Conservation (phyloP, 2,329 filamentous ascomycete genomes). For the Penicillium sp. region DNA sequence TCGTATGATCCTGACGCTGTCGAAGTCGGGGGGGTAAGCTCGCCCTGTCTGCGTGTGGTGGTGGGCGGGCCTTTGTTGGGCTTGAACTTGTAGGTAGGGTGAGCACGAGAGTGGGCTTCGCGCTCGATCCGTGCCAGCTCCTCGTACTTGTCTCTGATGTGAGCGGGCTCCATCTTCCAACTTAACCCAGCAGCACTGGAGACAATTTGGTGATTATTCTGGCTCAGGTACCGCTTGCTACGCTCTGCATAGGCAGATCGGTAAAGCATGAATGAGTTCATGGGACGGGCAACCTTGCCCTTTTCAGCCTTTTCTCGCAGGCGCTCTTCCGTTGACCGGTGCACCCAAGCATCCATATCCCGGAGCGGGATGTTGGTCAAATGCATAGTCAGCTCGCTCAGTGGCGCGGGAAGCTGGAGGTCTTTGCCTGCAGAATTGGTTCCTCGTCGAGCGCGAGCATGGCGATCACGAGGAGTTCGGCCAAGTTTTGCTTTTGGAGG, state of each 20-base stretch:
- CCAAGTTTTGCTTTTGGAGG: not conserved
- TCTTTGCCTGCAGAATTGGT: slow-evolving; percentile 11
- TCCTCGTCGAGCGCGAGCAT: slow-evolving; percentile 11
- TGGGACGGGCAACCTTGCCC: slow-evolving; percentile 81
- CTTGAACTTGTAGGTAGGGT: slow-evolving; percentile 91
- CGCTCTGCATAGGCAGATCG: slow-evolving; percentile 86
- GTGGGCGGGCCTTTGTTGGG: slow-evolving; percentile 64
- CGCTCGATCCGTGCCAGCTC: slow-evolving; percentile 74
- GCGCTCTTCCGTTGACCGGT: slow-evolving; percentile 63
- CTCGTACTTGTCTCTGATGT: slow-evolving; percentile 70
- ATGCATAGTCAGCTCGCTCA: slow-evolving; percentile 31
- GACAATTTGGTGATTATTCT: slow-evolving; percentile 91
- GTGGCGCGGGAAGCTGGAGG: slow-evolving; percentile 16
- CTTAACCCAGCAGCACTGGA: slow-evolving; percentile 81
- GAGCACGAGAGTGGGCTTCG: slow-evolving; percentile 75
- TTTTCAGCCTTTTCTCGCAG: slow-evolving; percentile 65
- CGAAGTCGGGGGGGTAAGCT: slow-evolving; percentile 17
- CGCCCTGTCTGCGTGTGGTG: slow-evolving; percentile 21
- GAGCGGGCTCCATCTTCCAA: slow-evolving; percentile 76
- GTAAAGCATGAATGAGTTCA: slow-evolving; percentile 99
- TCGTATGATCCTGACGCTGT: not conserved
- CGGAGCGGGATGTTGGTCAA: slow-evolving; percentile 55
- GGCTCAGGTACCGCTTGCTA: slow-evolving; percentile 71
- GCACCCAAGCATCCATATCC: slow-evolving; percentile 77
- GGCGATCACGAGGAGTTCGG: slow-evolving; percentile 2